Evolutionary conservation across 352 stramenopile species (phyloP).

Genomic region (Sclerospora graminicola): DNA sequence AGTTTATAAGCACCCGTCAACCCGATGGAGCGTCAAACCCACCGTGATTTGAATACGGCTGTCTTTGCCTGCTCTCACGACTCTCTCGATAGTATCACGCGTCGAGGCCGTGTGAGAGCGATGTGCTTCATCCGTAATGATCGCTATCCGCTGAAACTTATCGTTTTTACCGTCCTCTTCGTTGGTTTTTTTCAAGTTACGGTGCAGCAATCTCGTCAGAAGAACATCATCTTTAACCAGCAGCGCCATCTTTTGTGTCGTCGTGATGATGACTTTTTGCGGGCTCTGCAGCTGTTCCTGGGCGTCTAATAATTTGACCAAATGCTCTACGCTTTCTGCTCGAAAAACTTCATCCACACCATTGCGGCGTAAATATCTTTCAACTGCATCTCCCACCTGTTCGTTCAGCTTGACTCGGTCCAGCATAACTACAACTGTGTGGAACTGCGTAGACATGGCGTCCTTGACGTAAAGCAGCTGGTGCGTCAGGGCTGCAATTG

Average conservation of each 20-base stretch:
- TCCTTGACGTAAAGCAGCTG: conserved; percentile 59
- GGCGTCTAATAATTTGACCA: conserved; percentile 38
- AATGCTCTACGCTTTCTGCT: conserved; percentile 62
- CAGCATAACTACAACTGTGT: conserved; percentile 68
- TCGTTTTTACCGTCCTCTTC: neutral
- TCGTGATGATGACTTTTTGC: conserved; percentile 70
- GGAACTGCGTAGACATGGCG: conserved; percentile 29
- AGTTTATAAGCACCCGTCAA: conserved; percentile 1
- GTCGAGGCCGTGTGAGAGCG: conserved; percentile 64
- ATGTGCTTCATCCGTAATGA: conserved; percentile 80
- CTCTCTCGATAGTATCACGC: conserved; percentile 49
- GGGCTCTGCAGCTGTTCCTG: conserved; percentile 10
- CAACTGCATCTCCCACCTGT: conserved; percentile 60
- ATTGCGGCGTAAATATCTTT: conserved; percentile 62
- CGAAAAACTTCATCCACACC: conserved; percentile 61
- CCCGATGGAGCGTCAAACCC: neutral
- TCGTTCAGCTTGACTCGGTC: conserved; percentile 81
- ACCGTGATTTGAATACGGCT: conserved; percentile 31
- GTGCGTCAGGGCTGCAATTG: conserved; percentile 57
- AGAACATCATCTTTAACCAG: conserved; percentile 60
- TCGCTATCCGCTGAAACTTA: conserved; percentile 50
- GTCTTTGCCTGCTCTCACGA: conserved; percentile 43
- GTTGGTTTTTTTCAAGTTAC: conserved; percentile 12
- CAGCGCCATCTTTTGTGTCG: conserved; percentile 69
- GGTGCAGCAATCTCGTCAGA: conserved; percentile 53